Evolutionary conservation across 2,329 filamentous ascomycete genomes (phyloP).

Genomic region (Sclerotinia sclerotiorum): DNA sequence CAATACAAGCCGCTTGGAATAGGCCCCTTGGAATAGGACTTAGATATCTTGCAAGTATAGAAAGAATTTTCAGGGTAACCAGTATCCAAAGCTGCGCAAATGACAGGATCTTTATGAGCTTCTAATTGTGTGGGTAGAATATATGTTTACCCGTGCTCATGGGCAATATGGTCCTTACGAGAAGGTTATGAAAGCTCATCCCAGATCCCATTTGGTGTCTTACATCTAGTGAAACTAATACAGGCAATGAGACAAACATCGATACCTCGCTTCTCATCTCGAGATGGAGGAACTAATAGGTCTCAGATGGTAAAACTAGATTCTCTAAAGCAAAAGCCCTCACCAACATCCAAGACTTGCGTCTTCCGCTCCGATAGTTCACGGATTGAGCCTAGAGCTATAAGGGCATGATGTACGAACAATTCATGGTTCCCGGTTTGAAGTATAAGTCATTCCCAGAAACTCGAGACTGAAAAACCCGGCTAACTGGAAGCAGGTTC

Average conservation of each 20-base stretch:
- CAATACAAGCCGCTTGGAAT: neutral
- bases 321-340: constrained; percentile 29
- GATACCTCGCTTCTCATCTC: constrained; percentile 18
- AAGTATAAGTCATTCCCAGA: constrained; percentile 62
- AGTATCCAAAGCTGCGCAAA: neutral
- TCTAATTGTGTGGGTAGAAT: neutral
- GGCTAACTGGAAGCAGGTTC: constrained; percentile 60
- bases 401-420: constrained; percentile 30
- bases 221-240: constrained; percentile 25
- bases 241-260: constrained; percentile 31
- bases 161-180: neutral
- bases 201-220: neutral
- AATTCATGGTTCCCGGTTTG: constrained; percentile 55
- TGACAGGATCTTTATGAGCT: neutral
- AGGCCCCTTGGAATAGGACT: neutral
- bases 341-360: neutral
- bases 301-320: constrained; percentile 30
- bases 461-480: constrained; percentile 62
- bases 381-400: constrained; percentile 34
- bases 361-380: constrained; percentile 24
- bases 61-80: neutral
- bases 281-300: constrained; percentile 23
- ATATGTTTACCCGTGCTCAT: neutral
- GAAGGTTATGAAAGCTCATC: neutral
- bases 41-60: neutral